Evolutionary conservation across 225 moss, liverwort and hornwort genomes (phyloP).

Genomic region (Takakia lepidozioides): DNA sequence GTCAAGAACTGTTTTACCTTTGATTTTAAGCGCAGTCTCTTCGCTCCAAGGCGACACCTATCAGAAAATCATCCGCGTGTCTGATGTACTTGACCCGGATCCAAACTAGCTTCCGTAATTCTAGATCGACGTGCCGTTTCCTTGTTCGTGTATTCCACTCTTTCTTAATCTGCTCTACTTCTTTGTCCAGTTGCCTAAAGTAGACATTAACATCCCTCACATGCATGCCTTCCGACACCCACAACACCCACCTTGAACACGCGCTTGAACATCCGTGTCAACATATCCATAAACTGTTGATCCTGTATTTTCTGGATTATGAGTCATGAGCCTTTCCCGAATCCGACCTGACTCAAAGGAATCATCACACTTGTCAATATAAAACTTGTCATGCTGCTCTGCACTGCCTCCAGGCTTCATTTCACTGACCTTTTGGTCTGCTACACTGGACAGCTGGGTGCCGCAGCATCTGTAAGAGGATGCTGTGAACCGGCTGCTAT

Average conservation of each 20-base stretch:
- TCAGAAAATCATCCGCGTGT: slow-evolving; percentile 41
- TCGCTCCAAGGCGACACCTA: slow-evolving; percentile 43
- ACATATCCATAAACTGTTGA: slow-evolving; percentile 15
- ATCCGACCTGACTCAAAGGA: too few species aligned
- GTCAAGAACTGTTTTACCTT: slow-evolving; percentile 23
- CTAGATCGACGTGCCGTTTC: slow-evolving; percentile 2
- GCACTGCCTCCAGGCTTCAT: too few species aligned
- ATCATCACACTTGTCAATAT: slow-evolving; percentile 11
- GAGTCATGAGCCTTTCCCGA: slow-evolving; percentile 18
- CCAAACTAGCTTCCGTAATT: not conserved
- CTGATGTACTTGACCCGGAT: slow-evolving; percentile 38
- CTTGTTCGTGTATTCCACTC: slow-evolving; percentile 24
- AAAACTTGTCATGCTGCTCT: too few species aligned
- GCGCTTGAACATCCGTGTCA: slow-evolving; percentile 20
- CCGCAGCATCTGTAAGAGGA: too few species aligned
- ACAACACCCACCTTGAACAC: slow-evolving; percentile 12
- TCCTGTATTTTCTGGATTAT: slow-evolving; percentile 27
- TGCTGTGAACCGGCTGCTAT: too few species aligned
- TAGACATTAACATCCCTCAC: slow-evolving; percentile 35
- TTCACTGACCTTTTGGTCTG: too few species aligned
- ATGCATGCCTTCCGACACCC: slow-evolving; percentile 8
- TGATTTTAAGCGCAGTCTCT: slow-evolving; percentile 25
- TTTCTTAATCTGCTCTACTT: slow-evolving; percentile 21
- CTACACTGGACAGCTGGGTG: too few species aligned
- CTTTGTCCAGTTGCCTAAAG: slow-evolving; percentile 37